These are phyloP conservation scores for Penicillium decumbens DNA, from an alignment of 2,329 filamentous ascomycete species.

Conservation along the genomic window DNA sequence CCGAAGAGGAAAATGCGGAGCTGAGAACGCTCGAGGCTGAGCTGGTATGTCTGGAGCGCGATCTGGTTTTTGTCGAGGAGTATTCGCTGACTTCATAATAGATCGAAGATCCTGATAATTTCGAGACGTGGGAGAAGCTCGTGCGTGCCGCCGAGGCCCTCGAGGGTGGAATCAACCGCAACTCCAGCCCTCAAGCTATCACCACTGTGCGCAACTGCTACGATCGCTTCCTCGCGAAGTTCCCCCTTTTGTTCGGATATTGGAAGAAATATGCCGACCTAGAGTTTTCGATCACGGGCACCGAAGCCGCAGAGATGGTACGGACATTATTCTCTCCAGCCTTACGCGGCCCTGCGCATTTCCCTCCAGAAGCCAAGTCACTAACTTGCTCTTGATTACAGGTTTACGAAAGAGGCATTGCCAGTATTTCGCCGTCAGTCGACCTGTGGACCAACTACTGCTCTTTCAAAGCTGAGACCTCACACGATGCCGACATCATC, in stretches of 20 bases:
- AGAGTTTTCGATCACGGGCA: constrained; percentile 94
- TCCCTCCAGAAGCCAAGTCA: background rate
- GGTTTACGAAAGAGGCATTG: constrained; percentile 93
- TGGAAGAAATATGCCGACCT: constrained; percentile 99
- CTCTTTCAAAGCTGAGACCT: constrained; percentile 95
- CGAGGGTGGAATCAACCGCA: constrained; percentile 90
- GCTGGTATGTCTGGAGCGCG: constrained; percentile 56
- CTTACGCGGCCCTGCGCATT: background rate
- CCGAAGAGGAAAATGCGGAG: constrained; percentile 76
- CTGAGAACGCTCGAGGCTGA: constrained; percentile 73
- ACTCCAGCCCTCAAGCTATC: constrained; percentile 91
- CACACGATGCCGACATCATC: constrained; percentile 88
- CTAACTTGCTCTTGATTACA: constrained; percentile 35
- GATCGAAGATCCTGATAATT: constrained; percentile 75
- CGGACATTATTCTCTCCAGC: constrained; percentile 23
- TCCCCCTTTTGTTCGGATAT: constrained; percentile 92
- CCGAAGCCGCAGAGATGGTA: constrained; percentile 96
- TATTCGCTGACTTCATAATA: constrained; percentile 26
- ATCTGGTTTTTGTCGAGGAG: background rate
- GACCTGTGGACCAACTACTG: constrained; percentile 98
- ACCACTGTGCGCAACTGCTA: constrained; percentile 81
- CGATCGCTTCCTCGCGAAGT: constrained; percentile 89
- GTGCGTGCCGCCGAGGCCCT: constrained; percentile 75
- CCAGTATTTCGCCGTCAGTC: constrained; percentile 87
- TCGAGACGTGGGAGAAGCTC: constrained; percentile 91